These are phyloP conservation scores for Hirsutella minnesotensis DNA, from an alignment of 2,329 filamentous ascomycete genomes.

Conservation along the genomic window DNA sequence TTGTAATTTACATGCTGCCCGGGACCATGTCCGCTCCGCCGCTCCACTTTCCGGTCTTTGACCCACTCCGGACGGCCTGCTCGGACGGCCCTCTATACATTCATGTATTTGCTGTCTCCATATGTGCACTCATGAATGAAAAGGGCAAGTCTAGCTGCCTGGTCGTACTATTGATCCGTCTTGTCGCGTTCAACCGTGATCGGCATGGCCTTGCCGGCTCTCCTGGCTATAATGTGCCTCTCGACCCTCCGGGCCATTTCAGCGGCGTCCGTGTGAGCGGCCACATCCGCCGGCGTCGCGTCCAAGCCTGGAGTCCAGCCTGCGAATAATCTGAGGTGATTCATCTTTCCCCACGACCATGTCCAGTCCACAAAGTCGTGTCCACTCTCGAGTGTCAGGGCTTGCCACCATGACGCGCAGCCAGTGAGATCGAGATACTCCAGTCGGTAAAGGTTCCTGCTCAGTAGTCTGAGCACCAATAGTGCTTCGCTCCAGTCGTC, in stretches of 20 bases:
- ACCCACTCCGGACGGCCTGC: too few relatives aligned
- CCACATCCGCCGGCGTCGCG: constrained; percentile 18
- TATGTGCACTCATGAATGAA: too few relatives aligned
- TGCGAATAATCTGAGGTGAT: constrained; percentile 28
- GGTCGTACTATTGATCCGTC: neutral
- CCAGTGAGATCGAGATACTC: constrained; percentile 52
- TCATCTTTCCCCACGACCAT: constrained; percentile 40
- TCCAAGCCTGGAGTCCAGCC: constrained; percentile 28
- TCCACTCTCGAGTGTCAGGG: constrained; percentile 28
- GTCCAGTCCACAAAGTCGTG: constrained; percentile 42
- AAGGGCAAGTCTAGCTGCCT: too few relatives aligned
- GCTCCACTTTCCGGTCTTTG: too few relatives aligned
- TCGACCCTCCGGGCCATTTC: constrained; percentile 30
- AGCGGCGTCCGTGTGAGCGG: constrained; percentile 21
- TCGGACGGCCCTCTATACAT: too few relatives aligned
- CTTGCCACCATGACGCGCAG: constrained; percentile 42
- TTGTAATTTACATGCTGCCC: too few relatives aligned
- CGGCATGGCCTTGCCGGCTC: constrained; percentile 35
- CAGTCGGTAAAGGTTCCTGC: constrained; percentile 41
- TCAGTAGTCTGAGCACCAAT: constrained; percentile 40
- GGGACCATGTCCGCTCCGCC: too few relatives aligned
- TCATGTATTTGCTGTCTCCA: too few relatives aligned
- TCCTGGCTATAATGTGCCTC: constrained; percentile 31
- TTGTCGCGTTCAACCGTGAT: constrained; percentile 35
- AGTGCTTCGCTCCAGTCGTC: constrained; percentile 49